Conservation (phyloP, 805 yeast species). For the Wickerhamiella parazyma region DNA sequence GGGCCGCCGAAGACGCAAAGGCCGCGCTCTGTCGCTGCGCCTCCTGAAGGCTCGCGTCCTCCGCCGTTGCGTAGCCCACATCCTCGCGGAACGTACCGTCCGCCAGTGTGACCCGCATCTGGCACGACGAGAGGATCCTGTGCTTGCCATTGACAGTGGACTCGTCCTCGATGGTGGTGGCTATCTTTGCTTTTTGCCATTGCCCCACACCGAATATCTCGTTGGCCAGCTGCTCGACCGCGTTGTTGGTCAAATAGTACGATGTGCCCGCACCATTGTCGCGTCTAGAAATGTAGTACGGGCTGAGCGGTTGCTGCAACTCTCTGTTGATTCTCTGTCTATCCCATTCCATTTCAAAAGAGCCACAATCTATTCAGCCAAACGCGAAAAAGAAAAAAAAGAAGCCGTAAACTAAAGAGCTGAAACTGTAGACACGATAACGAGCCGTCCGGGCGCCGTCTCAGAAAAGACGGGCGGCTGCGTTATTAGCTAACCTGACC, state of each 20-base stretch:
- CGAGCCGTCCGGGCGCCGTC: conserved; percentile 25
- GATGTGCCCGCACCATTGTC: not conserved
- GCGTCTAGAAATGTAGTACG: not conserved
- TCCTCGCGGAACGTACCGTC: conserved; percentile 78
- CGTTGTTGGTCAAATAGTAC: conserved; percentile 1
- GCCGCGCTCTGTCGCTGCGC: conserved; percentile 73
- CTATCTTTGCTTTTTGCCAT: conserved; percentile 7
- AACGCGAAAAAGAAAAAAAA: not conserved
- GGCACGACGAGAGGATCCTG: conserved; percentile 21
- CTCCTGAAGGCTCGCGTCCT: conserved; percentile 37
- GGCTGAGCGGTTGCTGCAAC: not conserved
- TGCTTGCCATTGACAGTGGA: not conserved
- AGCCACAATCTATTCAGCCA: too few species aligned
- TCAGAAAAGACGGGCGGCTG: conserved; percentile 22
- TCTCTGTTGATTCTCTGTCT: not conserved
- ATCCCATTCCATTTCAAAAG: too few species aligned
- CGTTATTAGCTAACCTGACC: conserved; percentile 25
- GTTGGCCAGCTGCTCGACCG: conserved; percentile 11
- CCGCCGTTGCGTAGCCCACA: conserved; percentile 63
- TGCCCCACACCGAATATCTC: conserved; percentile 12
- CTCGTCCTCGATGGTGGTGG: not conserved
- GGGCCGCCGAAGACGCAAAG: conserved; percentile 36
- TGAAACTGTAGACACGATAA: conserved; percentile 3
- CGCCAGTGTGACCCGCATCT: conserved; percentile 53
- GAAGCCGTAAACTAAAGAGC: conserved; percentile 5